phyloP scores from a whole-genome alignment of 441 rosid genomes.

The Rhodomyrtus psidioides region DNA sequence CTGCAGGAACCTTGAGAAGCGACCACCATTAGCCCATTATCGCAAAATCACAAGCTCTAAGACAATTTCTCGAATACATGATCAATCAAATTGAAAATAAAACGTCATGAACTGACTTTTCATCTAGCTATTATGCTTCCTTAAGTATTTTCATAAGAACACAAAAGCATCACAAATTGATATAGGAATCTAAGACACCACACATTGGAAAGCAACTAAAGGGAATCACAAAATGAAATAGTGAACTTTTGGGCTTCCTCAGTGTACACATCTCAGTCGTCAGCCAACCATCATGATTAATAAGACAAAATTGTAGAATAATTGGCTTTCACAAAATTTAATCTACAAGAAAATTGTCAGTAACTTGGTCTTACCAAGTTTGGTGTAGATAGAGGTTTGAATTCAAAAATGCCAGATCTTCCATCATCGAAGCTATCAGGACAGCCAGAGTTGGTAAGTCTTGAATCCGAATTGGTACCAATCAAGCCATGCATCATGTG shows the following conservation, averaged over 20 bases:
- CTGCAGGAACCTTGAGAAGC: conserved; percentile 1
- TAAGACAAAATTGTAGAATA: background rate
- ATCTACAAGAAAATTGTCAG: background rate
- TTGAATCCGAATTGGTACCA: background rate
- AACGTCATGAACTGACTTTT: background rate
- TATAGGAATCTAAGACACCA: background rate
- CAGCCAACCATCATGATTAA: background rate
- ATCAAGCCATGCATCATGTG: background rate
- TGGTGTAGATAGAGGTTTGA: background rate
- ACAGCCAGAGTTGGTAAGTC: background rate
- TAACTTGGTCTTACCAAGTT: conserved; percentile 1
- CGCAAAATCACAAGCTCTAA: background rate
- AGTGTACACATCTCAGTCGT: background rate
- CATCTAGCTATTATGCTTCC: background rate
- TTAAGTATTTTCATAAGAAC: background rate
- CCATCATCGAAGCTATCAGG: background rate
- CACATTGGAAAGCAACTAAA: background rate
- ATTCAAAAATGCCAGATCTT: background rate
- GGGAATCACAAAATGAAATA: background rate
- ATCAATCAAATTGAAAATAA: background rate
- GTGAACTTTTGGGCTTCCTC: background rate
- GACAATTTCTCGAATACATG: background rate
- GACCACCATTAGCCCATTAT: background rate
- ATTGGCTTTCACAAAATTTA: background rate
- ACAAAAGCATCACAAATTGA: background rate